These are phyloP conservation scores for Graphilbum ipis-grandicollis DNA, from an alignment of 2,329 filamentous ascomycete genomes.

Conservation along the genomic window DNA sequence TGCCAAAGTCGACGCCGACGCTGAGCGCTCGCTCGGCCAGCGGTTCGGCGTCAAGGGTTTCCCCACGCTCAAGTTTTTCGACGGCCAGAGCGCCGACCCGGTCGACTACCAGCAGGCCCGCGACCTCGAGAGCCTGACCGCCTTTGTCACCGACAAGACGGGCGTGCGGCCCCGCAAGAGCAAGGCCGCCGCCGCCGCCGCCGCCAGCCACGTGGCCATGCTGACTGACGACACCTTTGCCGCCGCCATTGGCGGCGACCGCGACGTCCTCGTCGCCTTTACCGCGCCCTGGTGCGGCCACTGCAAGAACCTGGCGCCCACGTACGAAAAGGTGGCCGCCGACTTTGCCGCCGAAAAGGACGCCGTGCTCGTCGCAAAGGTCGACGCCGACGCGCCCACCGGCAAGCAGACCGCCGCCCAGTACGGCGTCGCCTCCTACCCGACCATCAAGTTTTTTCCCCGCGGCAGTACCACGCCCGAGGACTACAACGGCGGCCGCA, in stretches of 20 bases:
- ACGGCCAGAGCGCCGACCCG: slow-evolving; percentile 78
- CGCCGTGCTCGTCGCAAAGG: slow-evolving; percentile 76
- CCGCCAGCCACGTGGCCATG: slow-evolving; percentile 60
- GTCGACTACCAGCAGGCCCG: slow-evolving; percentile 74
- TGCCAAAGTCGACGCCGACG: slow-evolving; percentile 91
- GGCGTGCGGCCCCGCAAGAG: slow-evolving; percentile 66
- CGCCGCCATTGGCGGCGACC: slow-evolving; percentile 61
- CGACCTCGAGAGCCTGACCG: slow-evolving; percentile 68
- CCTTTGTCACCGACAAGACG: slow-evolving; percentile 76
- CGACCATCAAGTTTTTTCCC: slow-evolving; percentile 96
- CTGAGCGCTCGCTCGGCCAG: slow-evolving; percentile 69
- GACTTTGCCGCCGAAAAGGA: slow-evolving; percentile 64
- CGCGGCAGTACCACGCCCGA: slow-evolving; percentile 59
- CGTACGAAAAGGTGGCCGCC: slow-evolving; percentile 72
- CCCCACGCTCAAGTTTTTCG: slow-evolving; percentile 94
- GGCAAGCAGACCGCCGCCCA: slow-evolving; percentile 61
- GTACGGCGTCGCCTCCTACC: slow-evolving; percentile 71
- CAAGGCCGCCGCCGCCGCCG: slow-evolving; percentile 48
- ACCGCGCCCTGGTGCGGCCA: slow-evolving; percentile 98
- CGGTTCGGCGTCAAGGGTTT: slow-evolving; percentile 84
- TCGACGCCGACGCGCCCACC: slow-evolving; percentile 75
- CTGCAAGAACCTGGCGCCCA: slow-evolving; percentile 87
- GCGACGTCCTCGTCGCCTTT: slow-evolving; percentile 88
- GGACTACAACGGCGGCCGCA: slow-evolving; percentile 58
- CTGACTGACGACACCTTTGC: slow-evolving; percentile 69